Evolutionary conservation across 441 rosid species (phyloP).

Genomic region (Mallotus repandus): DNA sequence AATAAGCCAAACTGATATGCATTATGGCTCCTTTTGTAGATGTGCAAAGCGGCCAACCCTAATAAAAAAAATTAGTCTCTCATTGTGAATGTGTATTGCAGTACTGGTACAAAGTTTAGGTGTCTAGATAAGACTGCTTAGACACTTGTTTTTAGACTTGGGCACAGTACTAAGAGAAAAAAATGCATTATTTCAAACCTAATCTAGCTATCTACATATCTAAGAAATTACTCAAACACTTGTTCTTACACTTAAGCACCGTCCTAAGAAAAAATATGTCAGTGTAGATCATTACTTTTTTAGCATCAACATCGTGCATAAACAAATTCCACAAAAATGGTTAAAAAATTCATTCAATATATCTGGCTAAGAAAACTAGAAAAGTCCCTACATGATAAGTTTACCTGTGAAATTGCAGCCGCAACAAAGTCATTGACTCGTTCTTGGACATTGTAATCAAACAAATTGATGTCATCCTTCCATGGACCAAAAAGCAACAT

Average conservation of each 20-base stretch:
- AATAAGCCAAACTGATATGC: not conserved
- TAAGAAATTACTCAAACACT: not conserved
- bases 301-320: not conserved
- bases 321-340: not conserved
- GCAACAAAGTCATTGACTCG: constrained; percentile 87
- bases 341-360: not conserved
- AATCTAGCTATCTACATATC: not conserved
- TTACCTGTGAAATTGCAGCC: constrained; percentile 93
- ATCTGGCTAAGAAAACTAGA: not conserved
- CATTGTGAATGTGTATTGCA: too few relatives aligned
- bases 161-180: too few relatives aligned
- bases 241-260: not conserved
- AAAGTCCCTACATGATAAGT: not conserved
- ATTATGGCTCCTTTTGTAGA: not conserved
- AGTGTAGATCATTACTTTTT: not conserved
- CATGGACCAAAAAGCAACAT: constrained; percentile 26
- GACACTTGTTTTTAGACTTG: too few relatives aligned
- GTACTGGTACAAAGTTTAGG: too few relatives aligned
- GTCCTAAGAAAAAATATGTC: not conserved
- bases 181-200: not conserved
- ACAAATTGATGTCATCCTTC: constrained; percentile 79
- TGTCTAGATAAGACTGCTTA: too few relatives aligned
- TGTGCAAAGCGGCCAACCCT: not conserved
- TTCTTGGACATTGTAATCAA: constrained; percentile 97
- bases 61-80: not conserved